Conservation (phyloP, 495 filamentous ascomycete species). For the Penicillium herquei region DNA sequence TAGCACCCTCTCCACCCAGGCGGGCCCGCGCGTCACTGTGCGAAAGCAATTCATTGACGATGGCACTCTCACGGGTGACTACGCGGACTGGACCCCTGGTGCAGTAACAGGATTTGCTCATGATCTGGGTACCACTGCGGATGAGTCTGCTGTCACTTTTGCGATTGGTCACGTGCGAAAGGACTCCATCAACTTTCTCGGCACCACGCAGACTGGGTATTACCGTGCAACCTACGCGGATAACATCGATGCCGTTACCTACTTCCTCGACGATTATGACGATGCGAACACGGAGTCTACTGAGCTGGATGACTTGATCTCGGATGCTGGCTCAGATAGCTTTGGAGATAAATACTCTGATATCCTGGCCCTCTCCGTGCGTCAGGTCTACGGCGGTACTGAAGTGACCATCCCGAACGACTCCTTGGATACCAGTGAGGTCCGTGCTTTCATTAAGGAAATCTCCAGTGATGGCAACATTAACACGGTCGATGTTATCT, state of each 20-base stretch:
- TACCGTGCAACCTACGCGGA: conserved; percentile 30
- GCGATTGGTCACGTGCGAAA: conserved; percentile 42
- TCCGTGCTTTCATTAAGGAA: conserved; percentile 47
- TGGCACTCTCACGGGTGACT: conserved; percentile 23
- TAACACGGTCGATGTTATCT: conserved; percentile 49
- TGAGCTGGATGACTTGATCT: conserved; percentile 28
- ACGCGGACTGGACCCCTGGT: conserved; percentile 25
- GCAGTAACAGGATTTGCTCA: conserved; percentile 37
- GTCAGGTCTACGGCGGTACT: conserved; percentile 42
- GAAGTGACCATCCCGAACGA: conserved; percentile 41
- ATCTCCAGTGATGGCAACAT: conserved; percentile 50
- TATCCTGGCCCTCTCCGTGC: conserved; percentile 39
- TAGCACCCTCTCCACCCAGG: conserved; percentile 22
- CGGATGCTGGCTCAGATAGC: conserved; percentile 16
- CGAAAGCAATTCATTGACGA: conserved; percentile 30
- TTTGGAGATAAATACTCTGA: conserved; percentile 43
- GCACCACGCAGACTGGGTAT: conserved; percentile 36
- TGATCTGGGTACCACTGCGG: conserved; percentile 31
- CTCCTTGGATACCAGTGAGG: conserved; percentile 35
- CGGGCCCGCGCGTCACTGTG: conserved; percentile 23
- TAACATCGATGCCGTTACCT: conserved; percentile 25
- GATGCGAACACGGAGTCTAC: conserved; percentile 30
- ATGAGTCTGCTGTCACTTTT: conserved; percentile 34
- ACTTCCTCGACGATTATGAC: conserved; percentile 42
- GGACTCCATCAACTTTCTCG: conserved; percentile 41